Conservation (phyloP, 306 rosid species). For the Pterocarpus macrocarpus region DNA sequence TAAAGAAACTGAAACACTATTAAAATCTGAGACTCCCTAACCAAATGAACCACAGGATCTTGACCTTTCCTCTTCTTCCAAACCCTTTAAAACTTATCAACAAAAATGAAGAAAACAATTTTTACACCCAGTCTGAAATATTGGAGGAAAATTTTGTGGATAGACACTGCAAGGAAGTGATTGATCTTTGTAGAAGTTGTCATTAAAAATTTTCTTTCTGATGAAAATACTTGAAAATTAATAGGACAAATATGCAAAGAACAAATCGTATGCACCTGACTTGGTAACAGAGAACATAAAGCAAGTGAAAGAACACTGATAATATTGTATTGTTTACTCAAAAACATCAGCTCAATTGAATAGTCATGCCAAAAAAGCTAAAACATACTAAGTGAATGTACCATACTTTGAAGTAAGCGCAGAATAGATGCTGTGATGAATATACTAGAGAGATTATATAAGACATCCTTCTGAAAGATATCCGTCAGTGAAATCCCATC, state of each 20-base stretch:
- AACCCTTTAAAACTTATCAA: too few relatives aligned
- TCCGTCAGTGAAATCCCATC: constrained; percentile 61
- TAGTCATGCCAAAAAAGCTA: constrained; percentile 16
- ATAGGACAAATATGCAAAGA: constrained; percentile 30
- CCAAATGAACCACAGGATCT: too few relatives aligned
- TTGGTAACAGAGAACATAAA: constrained; percentile 20
- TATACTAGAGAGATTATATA: constrained; percentile 77
- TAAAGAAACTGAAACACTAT: too few relatives aligned
- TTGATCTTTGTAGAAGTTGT: constrained; percentile 20
- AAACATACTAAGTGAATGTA: constrained; percentile 38
- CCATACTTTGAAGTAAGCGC: constrained; percentile 90
- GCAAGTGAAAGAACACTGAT: background rate
- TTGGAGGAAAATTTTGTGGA: constrained; percentile 17
- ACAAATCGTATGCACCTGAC: background rate
- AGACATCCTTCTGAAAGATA: constrained; percentile 70
- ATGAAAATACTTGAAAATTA: constrained; percentile 32
- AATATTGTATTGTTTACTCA: constrained; percentile 35
- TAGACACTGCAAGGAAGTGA: constrained; percentile 14
- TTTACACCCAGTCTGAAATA: constrained; percentile 11
- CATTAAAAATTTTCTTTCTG: constrained; percentile 22
- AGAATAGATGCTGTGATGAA: constrained; percentile 96
- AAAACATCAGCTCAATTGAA: constrained; percentile 18
- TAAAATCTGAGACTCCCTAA: too few relatives aligned
- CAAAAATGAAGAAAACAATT: constrained; percentile 16
- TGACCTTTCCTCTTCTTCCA: too few relatives aligned